Conservation (phyloP, 306 rosid species). For the Chamaecrista fasciculata region DNA sequence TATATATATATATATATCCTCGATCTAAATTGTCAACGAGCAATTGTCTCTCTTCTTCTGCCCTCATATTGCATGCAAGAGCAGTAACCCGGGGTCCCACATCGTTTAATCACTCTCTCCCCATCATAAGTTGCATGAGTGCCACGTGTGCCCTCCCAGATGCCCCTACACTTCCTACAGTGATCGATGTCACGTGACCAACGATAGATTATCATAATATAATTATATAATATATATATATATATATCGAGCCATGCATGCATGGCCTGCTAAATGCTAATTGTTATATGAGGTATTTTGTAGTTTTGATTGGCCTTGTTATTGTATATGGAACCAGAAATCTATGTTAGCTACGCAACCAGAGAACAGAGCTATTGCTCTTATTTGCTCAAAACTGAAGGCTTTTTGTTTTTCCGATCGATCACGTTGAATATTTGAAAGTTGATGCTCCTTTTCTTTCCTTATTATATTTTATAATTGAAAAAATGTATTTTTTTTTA, state of each 20-base stretch:
- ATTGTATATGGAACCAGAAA: neutral
- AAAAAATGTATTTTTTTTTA: no score
- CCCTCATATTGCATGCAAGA: neutral
- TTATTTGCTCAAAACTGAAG: neutral
- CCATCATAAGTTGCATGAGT: conserved; percentile 38
- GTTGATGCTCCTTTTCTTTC: neutral
- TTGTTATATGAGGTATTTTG: neutral
- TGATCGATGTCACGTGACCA: conserved; percentile 33
- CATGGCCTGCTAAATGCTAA: no score
- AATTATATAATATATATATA: no score
- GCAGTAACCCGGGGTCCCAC: neutral
- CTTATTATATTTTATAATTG: no score
- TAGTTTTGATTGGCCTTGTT: neutral
- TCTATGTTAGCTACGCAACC: conserved; percentile 13
- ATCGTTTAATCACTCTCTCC: neutral
- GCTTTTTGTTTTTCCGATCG: neutral
- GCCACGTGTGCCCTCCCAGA: conserved; percentile 34
- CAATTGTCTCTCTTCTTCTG: no score
- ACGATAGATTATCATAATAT: no score
- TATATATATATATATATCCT: no score
- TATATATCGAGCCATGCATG: neutral
- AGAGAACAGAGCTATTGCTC: neutral
- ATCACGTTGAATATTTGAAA: neutral
- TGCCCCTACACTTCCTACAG: neutral
- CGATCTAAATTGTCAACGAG: no score